Conservation (phyloP, 169 alveolate genomes). For the Plasmodium fragile region DNA sequence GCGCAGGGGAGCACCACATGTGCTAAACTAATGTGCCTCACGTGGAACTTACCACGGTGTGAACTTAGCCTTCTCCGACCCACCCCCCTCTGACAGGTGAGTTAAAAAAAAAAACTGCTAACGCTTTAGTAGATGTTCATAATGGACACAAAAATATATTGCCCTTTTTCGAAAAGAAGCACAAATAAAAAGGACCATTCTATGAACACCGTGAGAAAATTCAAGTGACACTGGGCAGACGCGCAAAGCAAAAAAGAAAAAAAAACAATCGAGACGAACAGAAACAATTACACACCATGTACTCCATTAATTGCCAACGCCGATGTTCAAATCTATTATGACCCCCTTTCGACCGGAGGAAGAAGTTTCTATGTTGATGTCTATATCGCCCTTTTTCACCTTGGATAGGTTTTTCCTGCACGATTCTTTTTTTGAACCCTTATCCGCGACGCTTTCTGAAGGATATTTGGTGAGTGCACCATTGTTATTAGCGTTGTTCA, state of each 20-base stretch:
- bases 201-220: background rate
- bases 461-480: background rate
- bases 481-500: background rate
- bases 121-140: background rate
- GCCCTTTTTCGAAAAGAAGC: background rate
- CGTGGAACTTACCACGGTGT: background rate
- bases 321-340: conserved; percentile 58
- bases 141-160: background rate
- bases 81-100: background rate
- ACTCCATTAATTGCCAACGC: conserved; percentile 21
- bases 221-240: background rate
- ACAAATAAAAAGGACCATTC: background rate
- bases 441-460: background rate
- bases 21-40: background rate
- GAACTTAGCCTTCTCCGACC: background rate
- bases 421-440: conserved; percentile 26
- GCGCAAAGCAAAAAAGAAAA: background rate
- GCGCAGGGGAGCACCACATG: background rate
- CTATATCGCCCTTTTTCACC: conserved; percentile 69
- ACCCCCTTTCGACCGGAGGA: conserved; percentile 51
- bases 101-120: background rate
- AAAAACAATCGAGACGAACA: background rate
- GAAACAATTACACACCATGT: background rate
- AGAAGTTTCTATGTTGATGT: conserved; percentile 74
- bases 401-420: conserved; percentile 52